phyloP scores from a whole-genome alignment of 768 basidiomycete species.

The Pleurotus tuoliensis region DNA sequence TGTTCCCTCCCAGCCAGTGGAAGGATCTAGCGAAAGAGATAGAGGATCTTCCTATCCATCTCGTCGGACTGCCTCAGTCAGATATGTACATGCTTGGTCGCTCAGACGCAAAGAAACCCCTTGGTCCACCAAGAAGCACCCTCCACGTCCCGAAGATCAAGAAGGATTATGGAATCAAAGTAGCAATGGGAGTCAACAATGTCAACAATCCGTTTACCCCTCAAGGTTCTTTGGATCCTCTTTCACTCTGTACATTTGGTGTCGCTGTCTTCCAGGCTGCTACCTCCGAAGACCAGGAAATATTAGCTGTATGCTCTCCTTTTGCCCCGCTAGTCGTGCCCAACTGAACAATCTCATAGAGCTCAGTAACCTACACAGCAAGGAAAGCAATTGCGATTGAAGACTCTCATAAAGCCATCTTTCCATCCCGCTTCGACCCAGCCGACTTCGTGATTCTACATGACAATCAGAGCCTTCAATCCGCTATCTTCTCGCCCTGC shows the following conservation, averaged over 20 bases:
- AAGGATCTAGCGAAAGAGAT: constrained; percentile 34
- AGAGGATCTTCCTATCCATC: constrained; percentile 41
- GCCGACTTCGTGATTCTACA: constrained; percentile 63
- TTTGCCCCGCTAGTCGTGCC: not conserved
- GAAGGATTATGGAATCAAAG: constrained; percentile 38
- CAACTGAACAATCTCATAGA: constrained; percentile 26
- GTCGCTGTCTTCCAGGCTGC: constrained; percentile 59
- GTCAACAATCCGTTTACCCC: constrained; percentile 68
- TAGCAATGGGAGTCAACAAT: constrained; percentile 62
- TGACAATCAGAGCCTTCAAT: constrained; percentile 37
- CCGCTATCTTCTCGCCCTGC: constrained; percentile 45
- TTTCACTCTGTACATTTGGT: constrained; percentile 55
- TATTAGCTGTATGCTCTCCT: constrained; percentile 36
- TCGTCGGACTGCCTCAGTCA: constrained; percentile 59
- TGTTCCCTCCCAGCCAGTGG: constrained; percentile 47
- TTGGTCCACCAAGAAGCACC: constrained; percentile 48
- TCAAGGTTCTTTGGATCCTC: constrained; percentile 60
- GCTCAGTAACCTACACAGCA: constrained; percentile 48
- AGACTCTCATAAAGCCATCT: constrained; percentile 24
- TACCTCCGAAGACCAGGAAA: constrained; percentile 39
- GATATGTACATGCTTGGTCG: constrained; percentile 71
- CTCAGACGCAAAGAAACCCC: constrained; percentile 23
- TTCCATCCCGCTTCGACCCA: constrained; percentile 26
- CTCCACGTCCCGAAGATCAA: constrained; percentile 48
- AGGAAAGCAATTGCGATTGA: constrained; percentile 42